A percentile compares a stretch with the other conserved stretches of the same genome.
These are phyloP conservation scores for Solanum hybrid DNA, from an alignment of 305 asterid genomes.

Conservation along the genomic window DNA sequence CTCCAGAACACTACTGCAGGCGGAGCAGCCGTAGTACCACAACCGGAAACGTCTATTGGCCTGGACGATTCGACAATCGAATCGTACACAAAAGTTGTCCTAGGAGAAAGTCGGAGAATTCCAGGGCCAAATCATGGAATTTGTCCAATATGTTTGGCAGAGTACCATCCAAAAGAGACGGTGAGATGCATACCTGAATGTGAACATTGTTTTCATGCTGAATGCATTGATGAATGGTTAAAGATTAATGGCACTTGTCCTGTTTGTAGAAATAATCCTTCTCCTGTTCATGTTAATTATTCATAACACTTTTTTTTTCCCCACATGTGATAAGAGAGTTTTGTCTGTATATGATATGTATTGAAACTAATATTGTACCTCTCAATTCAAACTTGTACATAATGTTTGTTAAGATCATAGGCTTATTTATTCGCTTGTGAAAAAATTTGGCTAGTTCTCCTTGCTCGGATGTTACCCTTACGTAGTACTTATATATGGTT, in stretches of 20 bases:
- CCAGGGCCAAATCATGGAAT: conserved; percentile 58
- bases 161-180: conserved; percentile 48
- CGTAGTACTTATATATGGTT: neutral
- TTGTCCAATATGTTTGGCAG: conserved; percentile 64
- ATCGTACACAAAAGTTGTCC: conserved; percentile 47
- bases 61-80: conserved; percentile 59
- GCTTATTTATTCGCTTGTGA: neutral
- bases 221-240: conserved; percentile 72
- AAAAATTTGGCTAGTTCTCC: neutral
- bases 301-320: neutral
- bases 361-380: neutral
- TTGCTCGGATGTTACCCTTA: neutral
- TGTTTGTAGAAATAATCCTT: conserved; percentile 54
- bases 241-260: conserved; percentile 57
- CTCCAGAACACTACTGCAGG: conserved; percentile 6
- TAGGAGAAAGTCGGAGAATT: conserved; percentile 58
- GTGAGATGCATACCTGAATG: conserved; percentile 55
- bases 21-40: conserved; percentile 13
- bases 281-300: conserved; percentile 5
- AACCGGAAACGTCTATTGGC: conserved; percentile 21
- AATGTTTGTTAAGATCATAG: neutral
- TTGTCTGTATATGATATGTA: neutral
- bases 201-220: conserved; percentile 69
- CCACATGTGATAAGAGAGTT: neutral
- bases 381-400: neutral